Conservation (phyloP, 2,329 filamentous ascomycete species). For the Didymella pomorum region DNA sequence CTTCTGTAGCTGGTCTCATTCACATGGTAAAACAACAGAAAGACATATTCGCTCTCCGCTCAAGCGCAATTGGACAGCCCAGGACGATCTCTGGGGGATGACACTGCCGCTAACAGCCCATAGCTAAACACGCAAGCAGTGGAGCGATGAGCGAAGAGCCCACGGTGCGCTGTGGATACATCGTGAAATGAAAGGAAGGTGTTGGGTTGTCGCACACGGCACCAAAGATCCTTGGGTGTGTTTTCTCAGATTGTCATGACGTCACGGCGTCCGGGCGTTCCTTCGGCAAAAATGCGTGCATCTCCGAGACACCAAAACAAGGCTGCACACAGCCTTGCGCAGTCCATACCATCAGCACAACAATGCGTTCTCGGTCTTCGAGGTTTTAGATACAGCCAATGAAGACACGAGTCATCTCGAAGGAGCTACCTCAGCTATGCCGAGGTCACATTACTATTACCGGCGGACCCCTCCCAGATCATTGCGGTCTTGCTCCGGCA, state of each 20-base stretch:
- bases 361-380: neutral
- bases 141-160: too few species aligned
- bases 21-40: neutral
- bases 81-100: too few species aligned
- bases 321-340: neutral
- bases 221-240: neutral
- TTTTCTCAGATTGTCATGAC: neutral
- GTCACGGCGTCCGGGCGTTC: neutral
- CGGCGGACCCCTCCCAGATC: neutral
- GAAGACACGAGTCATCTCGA: neutral
- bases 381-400: neutral
- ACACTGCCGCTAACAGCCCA: neutral
- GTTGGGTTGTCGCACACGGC: neutral
- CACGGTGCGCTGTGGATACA: too few species aligned
- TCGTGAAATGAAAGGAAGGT: neutral
- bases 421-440: neutral
- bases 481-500: neutral
- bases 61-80: neutral
- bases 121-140: too few species aligned
- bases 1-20: neutral
- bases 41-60: neutral
- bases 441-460: too few species aligned
- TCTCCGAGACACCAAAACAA: neutral
- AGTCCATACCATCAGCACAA: neutral
- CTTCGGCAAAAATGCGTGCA: neutral